phyloP scores from a whole-genome alignment of 2,329 filamentous ascomycete species.

The Lecanosticta acicola region DNA sequence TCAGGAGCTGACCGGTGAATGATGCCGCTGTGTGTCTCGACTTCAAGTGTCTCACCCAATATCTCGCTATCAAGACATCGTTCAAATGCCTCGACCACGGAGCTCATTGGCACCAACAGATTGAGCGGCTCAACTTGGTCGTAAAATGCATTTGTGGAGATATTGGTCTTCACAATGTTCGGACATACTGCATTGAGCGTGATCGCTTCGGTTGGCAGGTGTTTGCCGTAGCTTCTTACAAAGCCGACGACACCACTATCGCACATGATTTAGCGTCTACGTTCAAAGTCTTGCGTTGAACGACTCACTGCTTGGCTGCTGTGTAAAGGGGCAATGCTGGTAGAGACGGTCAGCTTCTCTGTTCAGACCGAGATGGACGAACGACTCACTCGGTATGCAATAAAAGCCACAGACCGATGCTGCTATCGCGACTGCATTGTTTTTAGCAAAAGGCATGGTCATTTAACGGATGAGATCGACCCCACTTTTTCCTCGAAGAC shows the following conservation, averaged over 20 bases:
- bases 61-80: conserved; percentile 33
- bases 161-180: conserved; percentile 37
- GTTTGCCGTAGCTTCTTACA: conserved; percentile 39
- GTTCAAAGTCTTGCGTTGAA: no score
- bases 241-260: conserved; percentile 34
- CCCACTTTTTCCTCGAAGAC: conserved; percentile 37
- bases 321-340: conserved; percentile 40
- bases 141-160: conserved; percentile 36
- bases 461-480: not conserved
- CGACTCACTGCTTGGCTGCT: conserved; percentile 36
- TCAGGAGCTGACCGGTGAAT: conserved; percentile 26
- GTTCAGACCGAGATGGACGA: not conserved
- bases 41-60: conserved; percentile 40
- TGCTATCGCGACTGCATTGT: conserved; percentile 26
- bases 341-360: conserved; percentile 1
- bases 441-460: no score
- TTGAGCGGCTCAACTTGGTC: conserved; percentile 32
- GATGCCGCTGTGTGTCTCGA: conserved; percentile 35
- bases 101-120: conserved; percentile 37
- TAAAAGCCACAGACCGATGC: conserved; percentile 43
- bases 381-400: conserved; percentile 33
- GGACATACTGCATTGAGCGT: conserved; percentile 41
- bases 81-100: conserved; percentile 38
- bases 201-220: conserved; percentile 37
- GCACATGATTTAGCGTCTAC: not conserved